A percentile compares a stretch with the other conserved stretches of the same genome.
Evolutionary conservation across 352 stramenopile genomes (phyloP).

Genomic region (Aphanomyces stellatus): DNA sequence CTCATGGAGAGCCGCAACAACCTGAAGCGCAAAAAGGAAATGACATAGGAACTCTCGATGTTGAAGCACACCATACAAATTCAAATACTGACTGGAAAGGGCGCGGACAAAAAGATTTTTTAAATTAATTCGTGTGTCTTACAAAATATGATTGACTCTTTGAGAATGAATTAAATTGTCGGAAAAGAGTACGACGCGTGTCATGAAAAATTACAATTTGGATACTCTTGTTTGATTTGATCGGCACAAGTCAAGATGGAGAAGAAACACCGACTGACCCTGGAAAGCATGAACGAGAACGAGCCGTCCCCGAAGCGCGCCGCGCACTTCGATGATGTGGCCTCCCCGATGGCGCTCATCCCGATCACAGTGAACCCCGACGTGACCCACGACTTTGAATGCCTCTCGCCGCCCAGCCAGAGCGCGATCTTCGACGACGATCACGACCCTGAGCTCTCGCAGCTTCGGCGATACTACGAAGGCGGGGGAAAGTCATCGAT

Average conservation of each 20-base stretch:
- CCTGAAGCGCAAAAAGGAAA: slow-evolving; percentile 61
- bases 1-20: slow-evolving; percentile 84
- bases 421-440: neutral
- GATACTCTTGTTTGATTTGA: neutral
- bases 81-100: no score
- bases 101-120: neutral
- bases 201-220: neutral
- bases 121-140: neutral
- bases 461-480: neutral
- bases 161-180: neutral
- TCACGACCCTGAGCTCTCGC: neutral
- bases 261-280: neutral
- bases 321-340: neutral
- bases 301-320: neutral
- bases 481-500: neutral
- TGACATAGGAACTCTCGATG: neutral
- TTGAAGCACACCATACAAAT: neutral
- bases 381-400: neutral
- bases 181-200: neutral
- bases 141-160: neutral
- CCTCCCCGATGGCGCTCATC: neutral
- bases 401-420: neutral
- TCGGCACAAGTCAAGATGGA: neutral
- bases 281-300: neutral
- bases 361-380: neutral